A percentile compares a stretch with the other conserved stretches of the same genome.
These are phyloP conservation scores for Leptomonas pyrrhocoris DNA, from an alignment of 208 protist genomes.

Conservation along the genomic window DNA sequence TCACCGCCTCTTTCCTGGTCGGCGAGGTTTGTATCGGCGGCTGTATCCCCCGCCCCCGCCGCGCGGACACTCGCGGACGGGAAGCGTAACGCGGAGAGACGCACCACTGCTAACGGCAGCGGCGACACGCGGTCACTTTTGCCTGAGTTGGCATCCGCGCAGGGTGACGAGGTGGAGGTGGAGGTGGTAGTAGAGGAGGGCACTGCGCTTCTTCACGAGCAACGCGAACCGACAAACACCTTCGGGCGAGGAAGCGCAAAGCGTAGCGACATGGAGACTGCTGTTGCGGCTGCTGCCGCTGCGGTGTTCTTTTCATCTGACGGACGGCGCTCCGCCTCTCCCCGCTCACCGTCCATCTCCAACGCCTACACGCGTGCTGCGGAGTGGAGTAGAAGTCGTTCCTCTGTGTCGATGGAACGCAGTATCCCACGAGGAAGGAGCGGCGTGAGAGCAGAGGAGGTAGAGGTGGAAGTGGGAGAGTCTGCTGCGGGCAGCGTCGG, in stretches of 20 bases:
- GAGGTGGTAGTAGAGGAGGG: background rate
- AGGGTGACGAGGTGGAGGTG: background rate
- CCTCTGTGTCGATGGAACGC: background rate
- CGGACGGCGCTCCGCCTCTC: conserved; percentile 7
- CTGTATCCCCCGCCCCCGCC: conserved; percentile 1
- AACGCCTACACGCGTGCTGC: background rate
- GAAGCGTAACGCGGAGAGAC: background rate
- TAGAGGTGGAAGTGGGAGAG: background rate
- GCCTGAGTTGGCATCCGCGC: conserved; percentile 16
- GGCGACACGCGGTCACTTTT: conserved; percentile 21
- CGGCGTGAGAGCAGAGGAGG: background rate
- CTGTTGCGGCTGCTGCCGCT: background rate
- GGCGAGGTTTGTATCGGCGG: background rate
- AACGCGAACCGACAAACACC: no score
- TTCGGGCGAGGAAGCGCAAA: no score
- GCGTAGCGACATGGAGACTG: background rate
- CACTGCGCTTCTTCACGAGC: no score
- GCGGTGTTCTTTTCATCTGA: conserved; percentile 11
- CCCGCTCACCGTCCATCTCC: conserved; percentile 9
- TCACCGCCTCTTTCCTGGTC: background rate
- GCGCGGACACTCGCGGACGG: background rate
- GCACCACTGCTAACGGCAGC: background rate
- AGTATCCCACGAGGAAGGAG: background rate
- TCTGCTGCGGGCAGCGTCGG: background rate
- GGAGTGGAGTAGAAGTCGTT: background rate